phyloP scores from a whole-genome alignment of 495 filamentous ascomycete species.

The Friedmanniomyces endolithicus region DNA sequence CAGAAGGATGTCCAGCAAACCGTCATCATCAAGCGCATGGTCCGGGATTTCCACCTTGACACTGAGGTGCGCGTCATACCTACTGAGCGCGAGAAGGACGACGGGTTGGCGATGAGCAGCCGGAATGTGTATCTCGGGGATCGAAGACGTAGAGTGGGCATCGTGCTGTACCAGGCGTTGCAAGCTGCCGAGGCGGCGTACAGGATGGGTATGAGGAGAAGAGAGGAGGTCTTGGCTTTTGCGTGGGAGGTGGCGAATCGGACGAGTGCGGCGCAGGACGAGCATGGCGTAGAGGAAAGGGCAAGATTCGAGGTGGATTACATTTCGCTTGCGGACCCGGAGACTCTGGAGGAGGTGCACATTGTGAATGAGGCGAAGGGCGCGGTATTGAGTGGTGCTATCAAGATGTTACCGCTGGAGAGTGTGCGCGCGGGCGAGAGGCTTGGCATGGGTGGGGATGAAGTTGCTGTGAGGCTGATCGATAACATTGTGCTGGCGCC shows the following conservation, averaged over 20 bases:
- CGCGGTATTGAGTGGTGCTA: conserved; percentile 73
- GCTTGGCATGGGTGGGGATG: conserved; percentile 52
- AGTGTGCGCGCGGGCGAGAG: conserved; percentile 54
- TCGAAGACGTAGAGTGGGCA: conserved; percentile 56
- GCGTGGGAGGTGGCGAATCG: conserved; percentile 43
- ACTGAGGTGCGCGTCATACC: conserved; percentile 59
- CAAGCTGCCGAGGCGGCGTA: conserved; percentile 59
- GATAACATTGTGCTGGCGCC: conserved; percentile 66
- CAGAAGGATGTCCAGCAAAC: conserved; percentile 98
- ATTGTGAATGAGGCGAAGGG: conserved; percentile 50
- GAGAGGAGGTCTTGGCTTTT: conserved; percentile 54
- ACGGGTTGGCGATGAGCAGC: conserved; percentile 87
- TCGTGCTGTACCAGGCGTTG: conserved; percentile 56
- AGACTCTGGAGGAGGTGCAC: conserved; percentile 63
- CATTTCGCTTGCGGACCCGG: conserved; percentile 71
- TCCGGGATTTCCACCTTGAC: conserved; percentile 75
- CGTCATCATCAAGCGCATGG: conserved; percentile 74
- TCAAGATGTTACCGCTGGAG: conserved; percentile 80
- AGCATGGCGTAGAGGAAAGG: conserved; percentile 46
- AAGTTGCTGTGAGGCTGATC: conserved; percentile 71
- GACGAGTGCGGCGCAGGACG: conserved; percentile 48
- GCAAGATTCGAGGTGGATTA: conserved; percentile 78
- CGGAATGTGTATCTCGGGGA: conserved; percentile 85
- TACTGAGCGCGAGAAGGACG: conserved; percentile 56
- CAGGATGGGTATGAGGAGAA: conserved; percentile 35